Percentiles rank a stretch among this genome's conserved stretches.
Conservation (phyloP, 148 eudicot genomes). For the Drosera capensis region DNA sequence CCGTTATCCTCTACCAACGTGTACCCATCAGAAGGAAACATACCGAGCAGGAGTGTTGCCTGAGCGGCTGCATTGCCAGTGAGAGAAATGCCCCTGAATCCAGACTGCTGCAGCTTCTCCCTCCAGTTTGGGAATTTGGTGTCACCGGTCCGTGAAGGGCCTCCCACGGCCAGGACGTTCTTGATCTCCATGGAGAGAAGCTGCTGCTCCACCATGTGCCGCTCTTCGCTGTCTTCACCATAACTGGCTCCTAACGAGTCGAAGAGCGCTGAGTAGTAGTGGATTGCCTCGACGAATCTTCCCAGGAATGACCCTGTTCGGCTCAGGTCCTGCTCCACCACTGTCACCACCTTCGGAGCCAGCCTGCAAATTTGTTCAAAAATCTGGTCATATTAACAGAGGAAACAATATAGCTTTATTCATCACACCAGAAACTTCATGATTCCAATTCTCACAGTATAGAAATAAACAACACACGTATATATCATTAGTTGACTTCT, state of each 20-base stretch:
- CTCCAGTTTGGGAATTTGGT: slow-evolving; percentile 77
- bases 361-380: slow-evolving; percentile 29
- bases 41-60: slow-evolving; percentile 79
- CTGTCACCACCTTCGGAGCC: slow-evolving; percentile 89
- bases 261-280: slow-evolving; percentile 91
- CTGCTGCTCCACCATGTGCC: slow-evolving; percentile 92
- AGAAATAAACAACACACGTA: too few species aligned
- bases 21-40: slow-evolving; percentile 93
- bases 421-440: too few species aligned
- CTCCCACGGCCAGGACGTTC: slow-evolving; percentile 69
- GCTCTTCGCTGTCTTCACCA: slow-evolving; percentile 83
- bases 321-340: slow-evolving; percentile 93
- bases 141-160: slow-evolving; percentile 64
- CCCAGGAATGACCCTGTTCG: slow-evolving; percentile 79
- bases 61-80: slow-evolving; percentile 94
- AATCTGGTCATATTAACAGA: neutral
- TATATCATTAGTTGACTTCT: too few species aligned
- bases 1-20: slow-evolving; percentile 91
- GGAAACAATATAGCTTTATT: too few species aligned
- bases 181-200: slow-evolving; percentile 72
- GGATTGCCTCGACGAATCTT: slow-evolving; percentile 91
- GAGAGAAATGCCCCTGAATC: slow-evolving; percentile 63
- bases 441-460: too few species aligned
- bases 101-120: slow-evolving; percentile 72
- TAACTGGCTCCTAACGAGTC: slow-evolving; percentile 91